Evolutionary conservation across 805 yeast species (phyloP), one percentile per base, ranked within the genome.

Genomic region (Myxozyma geophila): DNA sequence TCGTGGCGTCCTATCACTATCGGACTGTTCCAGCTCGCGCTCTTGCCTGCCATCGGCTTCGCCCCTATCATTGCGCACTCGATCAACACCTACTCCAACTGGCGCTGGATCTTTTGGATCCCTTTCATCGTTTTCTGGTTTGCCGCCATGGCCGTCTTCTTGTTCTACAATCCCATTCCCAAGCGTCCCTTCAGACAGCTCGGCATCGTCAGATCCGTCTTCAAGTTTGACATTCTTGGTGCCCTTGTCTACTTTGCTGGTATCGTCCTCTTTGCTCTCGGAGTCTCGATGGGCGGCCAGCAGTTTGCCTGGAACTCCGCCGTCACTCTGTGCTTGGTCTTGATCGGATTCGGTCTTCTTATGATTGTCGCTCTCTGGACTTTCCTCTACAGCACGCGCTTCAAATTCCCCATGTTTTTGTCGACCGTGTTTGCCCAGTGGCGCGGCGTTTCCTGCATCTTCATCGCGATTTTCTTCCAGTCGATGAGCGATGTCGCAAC

Each of bases 251-350:
- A 21, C 48, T 53, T 53, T 41, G 47, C 56, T 17, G 56, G 48
- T 3, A 40, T 53, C n/a, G 23, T 23, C 56, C 44, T 53, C 36
- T 53, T 53, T 17, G 48, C 37, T 53, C 56, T 53, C 21, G 56
- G 56, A 1, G 56, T 53, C 12, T 53, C 56, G 3, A 53, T 53
- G 56, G 56, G 48, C 7, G 56, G 56, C 13, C 56, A 53, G 48
- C 56, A 53, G 39, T 53, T 53, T 53, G 56, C 47, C n/a, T 53
- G 56, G 56, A 23, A 53, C 48, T 53, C 56, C 6, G 47, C 47
- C 2, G 56, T 53, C 28, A 53, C 56, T 40, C 56, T 53, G 8
- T 53, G 56, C 21, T 35, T 53, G 23, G 56, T 53, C 10, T 23
- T 53, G 39, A 53, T 53, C 21, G 56, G 56, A 6, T 53, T 53